phyloP scores from a whole-genome alignment of 768 basidiomycete species.

The Serendipita indica region DNA sequence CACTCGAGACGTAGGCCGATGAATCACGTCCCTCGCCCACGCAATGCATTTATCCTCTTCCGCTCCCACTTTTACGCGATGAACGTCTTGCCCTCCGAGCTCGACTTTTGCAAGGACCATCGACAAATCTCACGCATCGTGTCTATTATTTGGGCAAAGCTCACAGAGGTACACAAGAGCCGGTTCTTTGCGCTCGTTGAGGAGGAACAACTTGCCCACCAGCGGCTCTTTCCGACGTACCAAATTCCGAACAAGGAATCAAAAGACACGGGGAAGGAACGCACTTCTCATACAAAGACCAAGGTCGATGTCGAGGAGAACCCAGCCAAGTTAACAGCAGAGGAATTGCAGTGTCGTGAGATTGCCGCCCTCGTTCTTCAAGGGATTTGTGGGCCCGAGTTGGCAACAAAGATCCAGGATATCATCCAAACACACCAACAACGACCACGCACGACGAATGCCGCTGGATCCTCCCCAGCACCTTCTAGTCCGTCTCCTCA shows the following conservation, averaged over 20 bases:
- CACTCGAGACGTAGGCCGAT: background rate
- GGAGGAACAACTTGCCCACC: background rate
- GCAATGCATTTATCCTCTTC: slow-evolving; percentile 13
- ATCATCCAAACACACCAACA: no score
- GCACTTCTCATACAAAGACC: no score
- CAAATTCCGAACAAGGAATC: background rate
- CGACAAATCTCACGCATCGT: background rate
- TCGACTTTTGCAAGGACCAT: background rate
- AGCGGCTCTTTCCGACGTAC: background rate
- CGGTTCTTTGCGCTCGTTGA: background rate
- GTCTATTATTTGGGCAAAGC: background rate
- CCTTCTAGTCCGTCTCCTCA: no score
- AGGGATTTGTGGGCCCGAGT: background rate
- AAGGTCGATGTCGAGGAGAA: background rate
- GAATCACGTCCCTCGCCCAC: slow-evolving; percentile 37
- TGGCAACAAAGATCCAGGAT: background rate
- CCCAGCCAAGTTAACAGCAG: background rate
- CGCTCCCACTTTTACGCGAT: slow-evolving; percentile 33
- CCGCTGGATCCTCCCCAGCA: no score
- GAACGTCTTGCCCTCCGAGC: background rate
- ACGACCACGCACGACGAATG: no score
- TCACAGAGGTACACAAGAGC: background rate
- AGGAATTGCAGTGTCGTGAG: background rate
- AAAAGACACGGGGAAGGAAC: background rate
- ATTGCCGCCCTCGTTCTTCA: background rate